Evolutionary conservation across 2,329 filamentous ascomycete species (phyloP), one percentile per base, ranked within the genome.

Genomic region (Coleophoma crateriformis): DNA sequence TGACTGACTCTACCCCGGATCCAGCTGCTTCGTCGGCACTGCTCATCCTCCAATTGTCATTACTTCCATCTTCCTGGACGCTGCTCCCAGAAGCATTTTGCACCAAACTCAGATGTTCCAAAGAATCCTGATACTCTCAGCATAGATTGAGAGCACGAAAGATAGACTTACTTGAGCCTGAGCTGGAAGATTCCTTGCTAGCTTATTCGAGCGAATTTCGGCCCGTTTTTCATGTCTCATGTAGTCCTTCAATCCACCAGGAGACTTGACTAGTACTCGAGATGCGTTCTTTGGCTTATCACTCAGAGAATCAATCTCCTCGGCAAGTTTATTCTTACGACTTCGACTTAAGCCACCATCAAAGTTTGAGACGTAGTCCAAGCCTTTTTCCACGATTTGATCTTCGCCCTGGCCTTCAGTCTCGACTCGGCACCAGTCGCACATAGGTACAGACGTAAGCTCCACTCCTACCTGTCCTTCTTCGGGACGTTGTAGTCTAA

Each of bases 371-470:
- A 76, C 65, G 48, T 69, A 70, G 35, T 65, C 62, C 53, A 79
- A 48, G 0, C 74, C 74, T 55, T 64, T 72, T 48, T 71, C 64
- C 38, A 74, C 54, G 4, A 74, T 52, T 0, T 56, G 57, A 22
- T 62, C 57, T 20, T 63, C 61, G 5, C 60, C 49, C 45, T 61
- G 54, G 6, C 58, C 60, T 19, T 47, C 54, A 8, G 55, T 56
- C 50, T 76, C 73, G 4, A 69, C 63, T 13, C 67, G 59, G 55
- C 77, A 81, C 45, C 68, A 61, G 20, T 64, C 68, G 63, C 79
- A 82, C 11, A 80, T 62, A 1, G 78, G 78, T 7, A 76, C 64
- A 48, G 70, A 64, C 1, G 63, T 55, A 12, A 79, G 64, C 64
- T 81, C 78, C 20, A 59, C 68, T 8, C 61, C 56, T 54, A 38